Percentiles rank a stretch among this genome's conserved stretches.
phyloP scores from a whole-genome alignment of 108 stramenopile genomes.

The Fragilariopsis cylindrus region DNA sequence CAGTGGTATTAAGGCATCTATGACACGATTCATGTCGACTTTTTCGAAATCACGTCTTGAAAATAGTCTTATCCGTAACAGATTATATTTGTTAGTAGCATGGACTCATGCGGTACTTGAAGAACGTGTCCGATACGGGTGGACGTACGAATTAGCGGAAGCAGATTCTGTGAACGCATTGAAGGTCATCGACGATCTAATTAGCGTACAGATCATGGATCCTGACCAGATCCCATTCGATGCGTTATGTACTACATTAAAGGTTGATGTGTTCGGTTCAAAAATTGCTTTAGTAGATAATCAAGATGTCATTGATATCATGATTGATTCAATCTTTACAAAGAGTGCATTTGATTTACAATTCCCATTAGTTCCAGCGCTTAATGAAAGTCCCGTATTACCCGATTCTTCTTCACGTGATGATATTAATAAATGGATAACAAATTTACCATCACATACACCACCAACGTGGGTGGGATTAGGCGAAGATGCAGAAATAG shows the following conservation, averaged over 20 bases:
- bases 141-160: slow-evolving; percentile 97
- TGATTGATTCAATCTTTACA: slow-evolving; percentile 60
- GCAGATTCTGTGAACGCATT: slow-evolving; percentile 93
- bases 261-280: slow-evolving; percentile 83
- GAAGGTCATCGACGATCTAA: slow-evolving; percentile 85
- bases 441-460: slow-evolving; percentile 60
- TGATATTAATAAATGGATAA: slow-evolving; percentile 76
- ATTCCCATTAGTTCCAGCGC: slow-evolving; percentile 64
- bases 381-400: slow-evolving; percentile 49
- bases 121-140: slow-evolving; percentile 97
- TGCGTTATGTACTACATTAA: slow-evolving; percentile 77
- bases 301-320: slow-evolving; percentile 66
- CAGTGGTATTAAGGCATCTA: slow-evolving; percentile 89
- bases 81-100: slow-evolving; percentile 89
- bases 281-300: slow-evolving; percentile 64
- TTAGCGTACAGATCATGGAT: slow-evolving; percentile 51
- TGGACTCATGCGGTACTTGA: slow-evolving; percentile 97
- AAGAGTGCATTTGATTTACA: slow-evolving; percentile 68
- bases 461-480: slow-evolving; percentile 88
- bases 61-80: slow-evolving; percentile 63
- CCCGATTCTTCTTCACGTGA: slow-evolving; percentile 77
- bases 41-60: slow-evolving; percentile 66
- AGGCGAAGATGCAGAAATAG: slow-evolving; percentile 64
- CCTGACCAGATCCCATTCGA: slow-evolving; percentile 89
- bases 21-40: slow-evolving; percentile 86